Conservation (phyloP, 768 basidiomycete genomes). For the Termitomyces sp. region DNA sequence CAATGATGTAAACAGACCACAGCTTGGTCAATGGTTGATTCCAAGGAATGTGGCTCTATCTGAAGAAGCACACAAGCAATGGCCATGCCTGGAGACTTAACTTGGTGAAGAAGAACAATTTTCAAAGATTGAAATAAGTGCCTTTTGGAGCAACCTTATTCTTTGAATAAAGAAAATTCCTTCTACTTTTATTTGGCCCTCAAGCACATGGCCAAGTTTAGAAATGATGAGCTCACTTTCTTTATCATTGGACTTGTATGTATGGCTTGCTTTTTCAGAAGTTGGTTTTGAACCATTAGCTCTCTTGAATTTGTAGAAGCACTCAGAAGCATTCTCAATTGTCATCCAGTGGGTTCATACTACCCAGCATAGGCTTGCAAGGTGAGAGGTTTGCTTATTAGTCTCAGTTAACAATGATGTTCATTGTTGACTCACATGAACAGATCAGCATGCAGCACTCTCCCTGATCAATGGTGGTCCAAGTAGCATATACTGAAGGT, state of each 20-base stretch:
- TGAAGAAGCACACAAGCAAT: not conserved
- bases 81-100: not conserved
- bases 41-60: not conserved
- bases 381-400: too few species aligned
- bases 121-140: not conserved
- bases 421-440: too few species aligned
- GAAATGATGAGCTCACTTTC: not conserved
- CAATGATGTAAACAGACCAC: not conserved
- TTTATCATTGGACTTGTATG: not conserved
- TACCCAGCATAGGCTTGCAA: too few species aligned
- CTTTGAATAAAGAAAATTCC: not conserved
- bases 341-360: too few species aligned
- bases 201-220: not conserved
- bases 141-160: not conserved
- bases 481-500: too few species aligned
- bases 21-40: not conserved
- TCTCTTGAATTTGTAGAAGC: too few species aligned
- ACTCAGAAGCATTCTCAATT: too few species aligned
- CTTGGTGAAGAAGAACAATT: not conserved
- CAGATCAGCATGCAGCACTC: too few species aligned
- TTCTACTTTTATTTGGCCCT: not conserved
- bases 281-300: too few species aligned
- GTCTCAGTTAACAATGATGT: too few species aligned
- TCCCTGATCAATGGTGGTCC: too few species aligned
- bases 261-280: not conserved